Percentiles rank a stretch among this genome's conserved stretches.
Evolutionary conservation across 257 asterid species (phyloP).

Genomic region (Nemophila menziesii): DNA sequence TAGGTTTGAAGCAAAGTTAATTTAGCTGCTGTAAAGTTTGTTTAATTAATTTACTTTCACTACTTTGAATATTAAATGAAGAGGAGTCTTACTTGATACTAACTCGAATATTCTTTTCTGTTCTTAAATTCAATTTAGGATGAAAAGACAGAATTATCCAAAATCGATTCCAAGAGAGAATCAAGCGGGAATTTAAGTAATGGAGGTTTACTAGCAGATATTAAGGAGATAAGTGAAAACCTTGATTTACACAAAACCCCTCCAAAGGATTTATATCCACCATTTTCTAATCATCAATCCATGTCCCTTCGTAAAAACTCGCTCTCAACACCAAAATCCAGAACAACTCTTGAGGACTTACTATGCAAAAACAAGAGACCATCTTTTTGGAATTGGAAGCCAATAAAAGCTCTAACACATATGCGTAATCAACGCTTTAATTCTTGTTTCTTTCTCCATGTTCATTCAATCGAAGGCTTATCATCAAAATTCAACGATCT

Average conservation of each 20-base stretch:
- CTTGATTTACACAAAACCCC: constrained; percentile 49
- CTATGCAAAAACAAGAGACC: constrained; percentile 43
- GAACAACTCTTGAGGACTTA: constrained; percentile 17
- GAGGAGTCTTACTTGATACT: background rate
- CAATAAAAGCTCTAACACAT: constrained; percentile 58
- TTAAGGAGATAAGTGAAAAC: constrained; percentile 73
- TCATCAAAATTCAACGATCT: constrained; percentile 52
- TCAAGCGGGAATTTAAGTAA: constrained; percentile 30
- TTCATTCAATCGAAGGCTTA: constrained; percentile 61
- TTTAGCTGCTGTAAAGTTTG: background rate
- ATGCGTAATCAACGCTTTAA: constrained; percentile 37
- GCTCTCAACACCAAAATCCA: constrained; percentile 18
- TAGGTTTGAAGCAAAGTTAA: too few species aligned
- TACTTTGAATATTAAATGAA: background rate
- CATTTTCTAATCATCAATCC: constrained; percentile 15
- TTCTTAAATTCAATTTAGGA: constrained; percentile 10
- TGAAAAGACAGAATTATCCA: constrained; percentile 23
- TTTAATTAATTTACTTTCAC: background rate
- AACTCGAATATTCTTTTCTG: background rate
- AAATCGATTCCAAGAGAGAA: constrained; percentile 17
- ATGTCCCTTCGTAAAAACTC: constrained; percentile 16
- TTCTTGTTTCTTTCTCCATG: constrained; percentile 73
- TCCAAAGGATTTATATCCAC: constrained; percentile 27
- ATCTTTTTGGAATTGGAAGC: constrained; percentile 83
- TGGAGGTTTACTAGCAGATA: constrained; percentile 56